Base-by-base conservation (phyloP, 1,284 basidiomycete species). In the Melampsora americana region DNA sequence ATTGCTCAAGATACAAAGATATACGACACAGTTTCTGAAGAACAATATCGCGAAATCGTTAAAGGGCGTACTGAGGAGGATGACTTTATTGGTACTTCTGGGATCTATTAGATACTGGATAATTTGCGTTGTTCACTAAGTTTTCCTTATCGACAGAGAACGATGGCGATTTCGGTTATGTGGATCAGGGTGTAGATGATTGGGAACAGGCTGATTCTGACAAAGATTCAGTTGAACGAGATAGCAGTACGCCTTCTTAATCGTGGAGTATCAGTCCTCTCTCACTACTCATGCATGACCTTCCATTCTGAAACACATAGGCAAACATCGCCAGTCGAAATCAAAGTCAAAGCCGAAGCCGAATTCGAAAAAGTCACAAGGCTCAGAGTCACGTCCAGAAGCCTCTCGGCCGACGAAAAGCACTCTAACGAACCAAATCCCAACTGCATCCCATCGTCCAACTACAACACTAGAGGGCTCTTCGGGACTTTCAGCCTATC, bases 171-270 rank as follows among this genome's bases (percentile, higher is more conserved):
- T 88, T 87, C 26, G 96, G 93, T 14, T 99, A 99, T 82, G 90
- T 92, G 81, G 96, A 99, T 84, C 92, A 96, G 80, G 96, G 96
- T 5, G 89, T 92, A 87, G 95, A 98, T 79, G 94, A 95, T 80
- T 97, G 92, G 90, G 84, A 85, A 66, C 77, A 80, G 30, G 78
- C 69, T 23, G 50, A 60, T 44, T 74, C 64, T 18, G 82, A 82
- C 14, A 83, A 84, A 60, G 81, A 83, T 64, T 61, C 80, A 26
- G 82, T 81, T 53, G 83, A 84, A 71, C 83, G 83, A 46, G 81
- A 84, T 46, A 53, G 78, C 18, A 80, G 80, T 80, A 73, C 53
- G 53, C 20, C 20, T 56, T 7, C 4, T 56, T 42, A 11, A 42
- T 42, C 12, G 5, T 42, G 39, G 39, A 12, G 39, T 11, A 5